Evolutionary conservation across 257 asterid species (phyloP), one percentile per base, ranked within the genome.

Genomic region (Solanum rostratum): DNA sequence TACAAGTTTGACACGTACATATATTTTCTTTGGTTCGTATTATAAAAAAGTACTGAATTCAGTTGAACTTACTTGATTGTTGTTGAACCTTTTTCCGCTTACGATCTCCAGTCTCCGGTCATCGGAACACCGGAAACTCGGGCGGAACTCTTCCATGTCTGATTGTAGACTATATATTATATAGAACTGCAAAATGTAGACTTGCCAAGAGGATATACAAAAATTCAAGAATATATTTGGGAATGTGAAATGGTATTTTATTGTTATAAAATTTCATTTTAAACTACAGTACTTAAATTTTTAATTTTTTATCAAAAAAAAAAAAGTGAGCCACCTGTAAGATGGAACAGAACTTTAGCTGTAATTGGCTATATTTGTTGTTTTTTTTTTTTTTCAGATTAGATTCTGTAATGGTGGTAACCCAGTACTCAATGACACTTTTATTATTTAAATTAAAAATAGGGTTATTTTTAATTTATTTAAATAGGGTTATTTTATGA

Each of bases 31-130:
- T 19, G 27, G 78, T 7, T 66, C 0, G 9, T 9, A 37, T 8
- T 24, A 2, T 4, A 37, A 65, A 29, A 1, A 68, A 71, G 1
- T 70, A 71, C 0, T 41, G n/a, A 4, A 6, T 20, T 41, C 54
- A 11, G 1, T 41, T 70, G 80, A 71, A 71, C 37, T 50, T 24
- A 55, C 73, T 70, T 82, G 88, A 20, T 73, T 85, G 30, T 10
- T 27, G 45, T 27, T 13, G 66, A 84, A 45, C 19, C 88, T 86
- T 54, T 70, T 88, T 45, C 88, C 89, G 22, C 94, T 89, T 73
- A 93, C 89, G 19, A 92, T 86, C 84, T 92, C 95, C 6, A 90
- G 84, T 88, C 92, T 90, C 84, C 91, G 73, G 45, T 90, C 97
- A 66, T 88, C 92, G 1, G 87, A 63, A 8, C 79, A 79, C 87